A percentile compares a stretch with the other conserved stretches of the same genome.
phyloP scores from a whole-genome alignment of 2,329 filamentous ascomycete genomes.

The Monilinia fructicola region DNA sequence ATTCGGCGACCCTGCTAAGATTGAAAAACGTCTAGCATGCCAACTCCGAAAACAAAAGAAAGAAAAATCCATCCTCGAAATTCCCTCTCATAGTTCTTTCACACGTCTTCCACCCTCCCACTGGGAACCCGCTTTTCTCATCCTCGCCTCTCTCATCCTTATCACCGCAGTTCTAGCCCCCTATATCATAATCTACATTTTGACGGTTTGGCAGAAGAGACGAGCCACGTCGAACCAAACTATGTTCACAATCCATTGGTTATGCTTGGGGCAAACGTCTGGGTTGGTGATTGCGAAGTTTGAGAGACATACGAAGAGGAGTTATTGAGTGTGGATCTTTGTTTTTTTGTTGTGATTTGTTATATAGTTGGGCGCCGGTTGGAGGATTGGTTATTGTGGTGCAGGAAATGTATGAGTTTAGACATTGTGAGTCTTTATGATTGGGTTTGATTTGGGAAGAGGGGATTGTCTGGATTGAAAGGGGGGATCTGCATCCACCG shows the following conservation, averaged over 20 bases:
- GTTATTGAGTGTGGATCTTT: conserved; percentile 12
- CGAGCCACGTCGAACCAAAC: not conserved
- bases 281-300: not conserved
- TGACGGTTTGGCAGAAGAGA: not conserved
- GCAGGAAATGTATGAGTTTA: conserved; percentile 13
- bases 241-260: not conserved
- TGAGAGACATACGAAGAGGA: not conserved
- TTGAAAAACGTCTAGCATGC: not conserved
- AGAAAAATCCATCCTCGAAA: not conserved
- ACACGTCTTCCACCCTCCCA: not conserved
- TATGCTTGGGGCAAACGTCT: not conserved
- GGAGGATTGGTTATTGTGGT: not conserved
- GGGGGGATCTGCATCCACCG: too few relatives aligned
- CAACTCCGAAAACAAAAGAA: not conserved
- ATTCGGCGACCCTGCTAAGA: not conserved
- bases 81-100: not conserved
- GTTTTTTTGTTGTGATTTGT: not conserved
- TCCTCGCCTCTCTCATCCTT: not conserved
- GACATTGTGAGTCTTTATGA: not conserved
- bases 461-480: too few relatives aligned
- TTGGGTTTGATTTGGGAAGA: too few relatives aligned
- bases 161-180: not conserved
- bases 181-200: not conserved
- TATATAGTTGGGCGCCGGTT: not conserved
- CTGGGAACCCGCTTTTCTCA: not conserved